A percentile compares a stretch with the other conserved stretches of the same genome.
phyloP scores from a whole-genome alignment of 495 filamentous ascomycete species.

The Penicillium longicatenatum region DNA sequence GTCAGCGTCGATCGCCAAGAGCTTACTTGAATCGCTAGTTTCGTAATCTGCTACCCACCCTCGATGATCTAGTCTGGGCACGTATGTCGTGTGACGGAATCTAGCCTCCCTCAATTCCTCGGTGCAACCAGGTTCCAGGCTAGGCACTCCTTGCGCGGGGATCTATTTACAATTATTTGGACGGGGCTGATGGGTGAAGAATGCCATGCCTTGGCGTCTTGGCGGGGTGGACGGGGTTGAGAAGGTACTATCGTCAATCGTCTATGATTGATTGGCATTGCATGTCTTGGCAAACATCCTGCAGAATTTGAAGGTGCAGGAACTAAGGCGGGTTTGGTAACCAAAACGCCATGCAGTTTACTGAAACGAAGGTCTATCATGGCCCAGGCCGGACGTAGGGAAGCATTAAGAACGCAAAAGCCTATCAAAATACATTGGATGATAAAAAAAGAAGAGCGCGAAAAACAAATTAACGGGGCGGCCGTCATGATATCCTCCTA shows the following conservation, averaged over 20 bases:
- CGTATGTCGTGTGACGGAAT: neutral
- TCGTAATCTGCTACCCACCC: neutral
- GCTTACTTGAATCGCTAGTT: slow-evolving; percentile 3
- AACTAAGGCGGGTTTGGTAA: neutral
- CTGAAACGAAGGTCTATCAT: slow-evolving; percentile 11
- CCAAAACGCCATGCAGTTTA: slow-evolving; percentile 13
- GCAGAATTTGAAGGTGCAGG: neutral
- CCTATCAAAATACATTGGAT: slow-evolving; percentile 21
- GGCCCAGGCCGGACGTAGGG: slow-evolving; percentile 8
- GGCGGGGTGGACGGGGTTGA: slow-evolving; percentile 16
- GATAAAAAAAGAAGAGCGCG: slow-evolving; percentile 5
- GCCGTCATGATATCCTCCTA: slow-evolving; percentile 21
- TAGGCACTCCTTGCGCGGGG: slow-evolving; percentile 1
- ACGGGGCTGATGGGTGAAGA: slow-evolving; percentile 9
- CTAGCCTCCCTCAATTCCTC: neutral
- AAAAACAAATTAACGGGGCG: slow-evolving; percentile 27
- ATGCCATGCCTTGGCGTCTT: slow-evolving; percentile 26
- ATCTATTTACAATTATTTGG: slow-evolving; percentile 6
- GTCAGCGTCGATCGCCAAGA: neutral
- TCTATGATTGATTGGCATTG: neutral
- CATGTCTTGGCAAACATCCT: neutral
- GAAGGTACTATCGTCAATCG: neutral
- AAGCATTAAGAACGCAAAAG: slow-evolving; percentile 21
- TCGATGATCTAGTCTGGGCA: slow-evolving; percentile 1
- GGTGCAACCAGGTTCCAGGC: neutral